Percentiles rank a stretch among this genome's conserved stretches.
Conservation (phyloP, 192 early-diverging fungal genomes). For the Coemansia sp. region DNA sequence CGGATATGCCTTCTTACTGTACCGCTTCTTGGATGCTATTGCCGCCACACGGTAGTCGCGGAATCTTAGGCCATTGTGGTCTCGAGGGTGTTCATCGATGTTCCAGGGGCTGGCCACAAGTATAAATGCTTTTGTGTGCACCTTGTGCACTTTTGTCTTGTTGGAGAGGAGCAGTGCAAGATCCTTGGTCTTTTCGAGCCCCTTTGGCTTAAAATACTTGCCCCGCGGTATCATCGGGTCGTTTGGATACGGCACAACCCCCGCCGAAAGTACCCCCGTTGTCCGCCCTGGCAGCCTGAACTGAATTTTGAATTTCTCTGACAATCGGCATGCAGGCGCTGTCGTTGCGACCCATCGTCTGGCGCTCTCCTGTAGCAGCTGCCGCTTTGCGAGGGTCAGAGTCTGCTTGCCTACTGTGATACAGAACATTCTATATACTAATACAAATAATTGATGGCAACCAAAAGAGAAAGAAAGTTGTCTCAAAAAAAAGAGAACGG, state of each 20-base stretch:
- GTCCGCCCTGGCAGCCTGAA: conserved; percentile 41
- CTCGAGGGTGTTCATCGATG: conserved; percentile 41
- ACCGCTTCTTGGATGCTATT: conserved; percentile 38
- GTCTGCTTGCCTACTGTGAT: not conserved
- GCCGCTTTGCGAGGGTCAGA: not conserved
- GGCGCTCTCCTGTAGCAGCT: not conserved
- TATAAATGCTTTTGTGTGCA: conserved; percentile 8
- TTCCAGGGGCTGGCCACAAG: conserved; percentile 41
- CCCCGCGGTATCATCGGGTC: conserved; percentile 46
- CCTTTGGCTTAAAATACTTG: conserved; percentile 50
- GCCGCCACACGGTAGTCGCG: conserved; percentile 47
- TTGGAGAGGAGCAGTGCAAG: conserved; percentile 13
- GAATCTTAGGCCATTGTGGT: conserved; percentile 46
- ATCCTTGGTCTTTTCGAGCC: conserved; percentile 8
- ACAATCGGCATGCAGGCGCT: conserved; percentile 1
- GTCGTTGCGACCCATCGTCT: conserved; percentile 19
- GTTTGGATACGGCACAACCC: conserved; percentile 38
- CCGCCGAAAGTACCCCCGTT: conserved; percentile 30
- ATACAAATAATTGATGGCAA: too few species aligned
- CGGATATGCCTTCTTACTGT: conserved; percentile 34
- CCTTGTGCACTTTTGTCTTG: conserved; percentile 2
- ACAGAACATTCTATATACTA: not conserved
- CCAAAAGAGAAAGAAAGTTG: too few species aligned
- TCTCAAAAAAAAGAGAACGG: too few species aligned
- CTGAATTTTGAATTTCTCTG: conserved; percentile 42